Percentiles rank a stretch among this genome's conserved stretches.
These are phyloP conservation scores for Lyophyllum atratum DNA, from an alignment of 768 basidiomycete genomes.

Conservation along the genomic window DNA sequence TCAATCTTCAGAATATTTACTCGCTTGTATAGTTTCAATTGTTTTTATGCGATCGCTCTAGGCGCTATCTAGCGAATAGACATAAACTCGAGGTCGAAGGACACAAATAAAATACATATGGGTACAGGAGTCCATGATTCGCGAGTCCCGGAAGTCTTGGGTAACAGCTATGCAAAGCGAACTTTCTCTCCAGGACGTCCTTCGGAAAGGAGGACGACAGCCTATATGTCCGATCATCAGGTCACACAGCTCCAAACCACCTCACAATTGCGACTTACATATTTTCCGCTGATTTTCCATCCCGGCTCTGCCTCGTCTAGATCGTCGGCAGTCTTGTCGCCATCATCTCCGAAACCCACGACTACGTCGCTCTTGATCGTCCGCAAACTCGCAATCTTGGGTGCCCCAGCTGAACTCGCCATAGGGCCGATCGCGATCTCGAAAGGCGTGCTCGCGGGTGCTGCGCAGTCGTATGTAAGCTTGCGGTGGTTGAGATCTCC, in stretches of 20 bases:
- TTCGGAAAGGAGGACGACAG: conserved; percentile 84
- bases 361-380: conserved; percentile 97
- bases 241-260: background rate
- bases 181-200: conserved; percentile 90
- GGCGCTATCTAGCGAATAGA: background rate
- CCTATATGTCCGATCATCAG: conserved; percentile 42
- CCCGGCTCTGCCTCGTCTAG: conserved; percentile 87
- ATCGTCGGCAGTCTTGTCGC: conserved; percentile 70
- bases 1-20: background rate
- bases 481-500: conserved; percentile 95
- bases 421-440: conserved; percentile 90
- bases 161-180: conserved; percentile 54
- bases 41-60: background rate
- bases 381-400: conserved; percentile 81
- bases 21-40: background rate
- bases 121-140: background rate
- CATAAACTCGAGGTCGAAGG: background rate
- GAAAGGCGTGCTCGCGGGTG: conserved; percentile 86
- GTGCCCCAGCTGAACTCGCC: conserved; percentile 86
- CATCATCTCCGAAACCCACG: conserved; percentile 74
- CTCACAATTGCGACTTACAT: conserved; percentile 56
- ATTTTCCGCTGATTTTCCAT: conserved; percentile 98
- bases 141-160: background rate
- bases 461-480: conserved; percentile 84
- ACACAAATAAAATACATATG: background rate